phyloP scores from a whole-genome alignment of 257 asterid genomes.

The Nyctanthes arbortristis region DNA sequence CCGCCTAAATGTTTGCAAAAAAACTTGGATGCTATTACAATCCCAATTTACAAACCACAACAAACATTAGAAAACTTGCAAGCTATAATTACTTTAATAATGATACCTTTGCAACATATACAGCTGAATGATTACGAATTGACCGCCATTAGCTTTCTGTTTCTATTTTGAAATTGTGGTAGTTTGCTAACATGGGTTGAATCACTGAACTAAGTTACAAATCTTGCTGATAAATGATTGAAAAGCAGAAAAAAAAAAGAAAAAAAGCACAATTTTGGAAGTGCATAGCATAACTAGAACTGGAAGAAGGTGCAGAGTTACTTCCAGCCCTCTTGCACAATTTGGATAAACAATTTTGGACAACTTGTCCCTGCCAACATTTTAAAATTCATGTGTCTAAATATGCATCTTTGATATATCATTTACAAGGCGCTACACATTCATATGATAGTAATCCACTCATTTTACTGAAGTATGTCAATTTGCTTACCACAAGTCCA shows the following conservation, averaged over 20 bases:
- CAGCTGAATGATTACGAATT: not conserved
- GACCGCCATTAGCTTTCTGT: too few relatives aligned
- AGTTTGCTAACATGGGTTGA: too few relatives aligned
- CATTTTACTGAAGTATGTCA: too few relatives aligned
- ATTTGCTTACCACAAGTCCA: too few relatives aligned
- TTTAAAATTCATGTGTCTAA: too few relatives aligned
- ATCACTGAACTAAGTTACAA: not conserved
- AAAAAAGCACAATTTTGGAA: not conserved
- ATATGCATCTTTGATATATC: too few relatives aligned
- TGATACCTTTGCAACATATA: not conserved
- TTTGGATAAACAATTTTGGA: too few relatives aligned
- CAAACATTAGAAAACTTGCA: not conserved
- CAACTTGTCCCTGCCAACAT: too few relatives aligned
- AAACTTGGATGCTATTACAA: not conserved
- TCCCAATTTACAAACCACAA: not conserved
- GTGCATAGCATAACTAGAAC: not conserved
- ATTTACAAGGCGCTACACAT: too few relatives aligned
- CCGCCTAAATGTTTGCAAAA: not conserved
- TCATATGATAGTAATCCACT: too few relatives aligned
- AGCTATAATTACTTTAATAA: not conserved
- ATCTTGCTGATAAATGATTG: not conserved
- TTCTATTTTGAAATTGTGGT: too few relatives aligned
- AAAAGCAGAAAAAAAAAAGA: not conserved
- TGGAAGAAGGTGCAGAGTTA: not conserved
- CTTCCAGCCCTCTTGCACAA: not conserved